Evolutionary conservation across 371 early-diverging fungal species (phyloP).

Genomic region (Mortierella sp.): DNA sequence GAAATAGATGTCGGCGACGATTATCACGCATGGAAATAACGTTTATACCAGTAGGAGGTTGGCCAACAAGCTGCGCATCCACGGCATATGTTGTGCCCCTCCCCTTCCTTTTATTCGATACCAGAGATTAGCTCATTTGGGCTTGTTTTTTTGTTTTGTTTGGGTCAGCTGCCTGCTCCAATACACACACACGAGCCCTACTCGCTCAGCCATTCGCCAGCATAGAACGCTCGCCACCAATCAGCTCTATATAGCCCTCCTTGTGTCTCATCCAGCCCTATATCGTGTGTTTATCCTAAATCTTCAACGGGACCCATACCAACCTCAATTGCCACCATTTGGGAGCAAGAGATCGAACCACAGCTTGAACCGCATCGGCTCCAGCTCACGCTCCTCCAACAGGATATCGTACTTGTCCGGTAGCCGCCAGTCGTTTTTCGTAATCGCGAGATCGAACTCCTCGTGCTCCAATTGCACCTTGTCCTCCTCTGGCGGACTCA

Average conservation of each 20-base stretch:
- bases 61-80: not conserved
- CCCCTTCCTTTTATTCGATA: not conserved
- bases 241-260: not conserved
- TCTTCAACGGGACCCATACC: too few species aligned
- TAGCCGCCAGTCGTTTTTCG: conserved; percentile 20
- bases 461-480: conserved; percentile 13
- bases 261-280: not conserved
- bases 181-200: not conserved
- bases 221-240: not conserved
- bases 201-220: not conserved
- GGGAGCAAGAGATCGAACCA: conserved; percentile 11
- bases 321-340: not conserved
- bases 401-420: conserved; percentile 22
- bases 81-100: not conserved
- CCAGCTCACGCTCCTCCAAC: not conserved
- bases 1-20: not conserved
- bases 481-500: conserved; percentile 13
- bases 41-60: too few species aligned
- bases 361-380: conserved; percentile 21
- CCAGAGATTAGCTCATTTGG: not conserved
- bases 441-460: conserved; percentile 24
- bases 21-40: not conserved
- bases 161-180: not conserved
- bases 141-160: not conserved
- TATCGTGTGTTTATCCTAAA: not conserved